Base-by-base conservation (phyloP, 1,139 yeast genomes). In the Kodamaea sp. region DNA sequence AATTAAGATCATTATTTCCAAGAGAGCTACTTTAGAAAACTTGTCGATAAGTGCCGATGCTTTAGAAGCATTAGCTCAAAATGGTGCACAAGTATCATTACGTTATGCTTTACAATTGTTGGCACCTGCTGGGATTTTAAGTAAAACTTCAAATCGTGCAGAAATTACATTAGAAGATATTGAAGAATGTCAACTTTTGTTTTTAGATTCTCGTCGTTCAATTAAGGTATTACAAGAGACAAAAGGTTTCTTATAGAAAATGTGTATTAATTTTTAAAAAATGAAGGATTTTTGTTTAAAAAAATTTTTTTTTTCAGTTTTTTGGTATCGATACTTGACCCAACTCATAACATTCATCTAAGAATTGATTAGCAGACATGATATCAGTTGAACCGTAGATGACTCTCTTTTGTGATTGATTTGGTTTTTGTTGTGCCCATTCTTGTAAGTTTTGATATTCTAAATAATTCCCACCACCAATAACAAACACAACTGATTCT, bases 401-500 rank as follows among this genome's bases (percentile, higher is more conserved):
- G 30, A 94, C 85, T 38, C 57, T 55, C 49, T 63, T 70, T n/a
- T 57, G 53, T 48, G 62, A 53, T 57, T 65, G 55, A 45, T 65
- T 55, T 6, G 63, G 62, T 8, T 82, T 83, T 5, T 28, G 32
- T 10, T 22, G 24, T 2, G 65, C 55, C 94, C 96, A 90, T 59
- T 92, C 97, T 61, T 87, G 95, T 52, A 92, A 73, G 56, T 90
- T 90, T 48, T 90, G 95, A 58, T 92, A 92, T 63, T 92, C 99
- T 48, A 87, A 68, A 57, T 89, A 92, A 60, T 87, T 90, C 35
- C 97, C 98, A 27, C 98, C 98, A 15, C 98, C 99, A 43, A 94
- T 90, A 36, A 89, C 86, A 60, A 92, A 94, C 11, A 92, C 95
- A 40, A 87, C 67, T 3, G 95, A 80, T 49, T 88, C 94, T 45